A percentile compares a stretch with the other conserved stretches of the same genome.
These are phyloP conservation scores for Rubus parviflorus DNA, from an alignment of 306 rosid species.

Conservation along the genomic window DNA sequence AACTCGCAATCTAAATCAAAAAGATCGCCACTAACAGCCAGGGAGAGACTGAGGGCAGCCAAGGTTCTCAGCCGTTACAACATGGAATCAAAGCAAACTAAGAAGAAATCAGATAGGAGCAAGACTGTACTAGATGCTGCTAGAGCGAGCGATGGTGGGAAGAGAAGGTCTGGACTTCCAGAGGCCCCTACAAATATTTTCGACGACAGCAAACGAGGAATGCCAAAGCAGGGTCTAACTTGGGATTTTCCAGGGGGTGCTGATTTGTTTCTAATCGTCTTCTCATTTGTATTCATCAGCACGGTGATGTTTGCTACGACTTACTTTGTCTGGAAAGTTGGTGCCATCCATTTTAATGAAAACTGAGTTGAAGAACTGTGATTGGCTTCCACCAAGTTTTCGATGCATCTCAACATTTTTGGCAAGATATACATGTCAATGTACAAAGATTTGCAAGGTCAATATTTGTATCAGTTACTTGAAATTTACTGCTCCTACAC, in stretches of 20 bases:
- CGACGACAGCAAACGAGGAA: constrained; percentile 83
- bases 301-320: constrained; percentile 93
- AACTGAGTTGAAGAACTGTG: constrained; percentile 42
- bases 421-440: constrained; percentile 27
- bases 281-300: constrained; percentile 83
- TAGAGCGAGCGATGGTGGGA: constrained; percentile 78
- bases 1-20: constrained; percentile 33
- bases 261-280: constrained; percentile 58
- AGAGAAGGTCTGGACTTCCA: constrained; percentile 78
- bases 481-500: constrained; percentile 13
- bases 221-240: constrained; percentile 68
- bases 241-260: constrained; percentile 77
- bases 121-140: constrained; percentile 75
- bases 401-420: constrained; percentile 15
- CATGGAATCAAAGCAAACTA: constrained; percentile 54
- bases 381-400: constrained; percentile 1
- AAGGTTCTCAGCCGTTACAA: constrained; percentile 58
- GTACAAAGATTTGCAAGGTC: constrained; percentile 33
- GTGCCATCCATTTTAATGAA: constrained; percentile 97
- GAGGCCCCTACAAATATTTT: constrained; percentile 86
- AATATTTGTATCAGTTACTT: constrained; percentile 15
- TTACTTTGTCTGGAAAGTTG: constrained; percentile 89
- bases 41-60: constrained; percentile 86
- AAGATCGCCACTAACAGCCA: constrained; percentile 58
- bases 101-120: constrained; percentile 54